Conservation (phyloP, 306 rosid species). For the Corylus americana region DNA sequence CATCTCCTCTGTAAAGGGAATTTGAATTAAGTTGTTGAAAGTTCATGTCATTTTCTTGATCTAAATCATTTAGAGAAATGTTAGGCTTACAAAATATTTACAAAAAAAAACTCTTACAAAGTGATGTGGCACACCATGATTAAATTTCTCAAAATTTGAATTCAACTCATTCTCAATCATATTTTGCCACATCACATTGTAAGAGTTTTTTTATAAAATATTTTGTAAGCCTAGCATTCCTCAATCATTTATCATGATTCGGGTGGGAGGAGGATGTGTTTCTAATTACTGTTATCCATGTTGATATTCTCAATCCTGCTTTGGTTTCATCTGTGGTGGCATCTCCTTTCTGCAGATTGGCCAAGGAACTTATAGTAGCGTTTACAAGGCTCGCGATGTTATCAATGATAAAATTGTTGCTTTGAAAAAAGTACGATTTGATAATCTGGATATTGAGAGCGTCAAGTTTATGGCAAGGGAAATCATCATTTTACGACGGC, state of each 20-base stretch:
- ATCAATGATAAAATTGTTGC: constrained; percentile 65
- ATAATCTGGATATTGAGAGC: constrained; percentile 84
- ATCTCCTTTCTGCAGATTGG: constrained; percentile 70
- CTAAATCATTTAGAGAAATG: neutral
- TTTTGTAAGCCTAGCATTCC: no score
- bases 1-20: neutral
- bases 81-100: no score
- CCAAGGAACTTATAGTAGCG: constrained; percentile 93
- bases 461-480: constrained; percentile 97
- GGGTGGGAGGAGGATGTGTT: neutral
- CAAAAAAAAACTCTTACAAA: no score
- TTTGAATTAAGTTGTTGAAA: neutral
- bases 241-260: constrained; percentile 1
- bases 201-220: no score
- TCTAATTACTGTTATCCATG: constrained; percentile 2
- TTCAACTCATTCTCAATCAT: no score
- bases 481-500: constrained; percentile 82
- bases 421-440: constrained; percentile 86
- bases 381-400: constrained; percentile 88
- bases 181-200: no score
- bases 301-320: constrained; percentile 9
- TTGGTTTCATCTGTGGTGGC: constrained; percentile 24
- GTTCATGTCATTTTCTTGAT: neutral
- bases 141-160: no score
- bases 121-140: no score